Evolutionary conservation across 148 eudicot species (phyloP).

Genomic region (Fallopia convolvulus): DNA sequence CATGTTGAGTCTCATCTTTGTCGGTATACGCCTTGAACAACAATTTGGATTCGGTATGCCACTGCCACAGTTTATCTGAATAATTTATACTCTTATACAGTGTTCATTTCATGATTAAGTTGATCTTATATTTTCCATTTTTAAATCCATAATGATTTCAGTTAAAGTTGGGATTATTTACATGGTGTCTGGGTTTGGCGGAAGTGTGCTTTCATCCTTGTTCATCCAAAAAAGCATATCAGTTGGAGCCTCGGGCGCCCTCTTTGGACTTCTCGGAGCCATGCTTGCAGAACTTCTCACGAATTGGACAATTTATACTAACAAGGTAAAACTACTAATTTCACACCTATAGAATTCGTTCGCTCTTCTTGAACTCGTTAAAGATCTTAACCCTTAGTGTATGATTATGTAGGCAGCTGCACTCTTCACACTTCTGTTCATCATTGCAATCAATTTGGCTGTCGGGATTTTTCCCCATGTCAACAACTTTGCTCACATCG

Average conservation of each 20-base stretch:
- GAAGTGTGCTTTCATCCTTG: constrained; percentile 47
- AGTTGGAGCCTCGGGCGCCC: constrained; percentile 80
- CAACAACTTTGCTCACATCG: constrained; percentile 54
- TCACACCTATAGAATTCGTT: background rate
- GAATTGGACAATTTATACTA: constrained; percentile 66
- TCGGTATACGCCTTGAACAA: constrained; percentile 25
- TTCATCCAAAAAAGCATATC: constrained; percentile 39
- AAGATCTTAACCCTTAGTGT: background rate
- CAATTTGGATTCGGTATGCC: constrained; percentile 23
- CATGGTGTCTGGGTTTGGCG: constrained; percentile 71
- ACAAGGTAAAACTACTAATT: constrained; percentile 32
- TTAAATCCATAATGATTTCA: background rate
- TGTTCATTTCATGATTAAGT: background rate
- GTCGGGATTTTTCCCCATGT: constrained; percentile 63
- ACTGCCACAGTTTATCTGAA: background rate
- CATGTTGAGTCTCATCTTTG: constrained; percentile 19
- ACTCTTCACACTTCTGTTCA: constrained; percentile 29
- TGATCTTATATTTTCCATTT: too few relatives aligned
- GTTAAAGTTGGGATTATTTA: background rate
- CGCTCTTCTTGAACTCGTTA: background rate
- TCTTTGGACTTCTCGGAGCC: constrained; percentile 77
- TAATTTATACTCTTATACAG: background rate
- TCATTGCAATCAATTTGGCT: constrained; percentile 40
- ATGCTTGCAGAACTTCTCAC: constrained; percentile 73
- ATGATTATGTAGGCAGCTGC: constrained; percentile 39